Base-by-base conservation (phyloP, 345 rosid genomes). In the Durio zibethinus region DNA sequence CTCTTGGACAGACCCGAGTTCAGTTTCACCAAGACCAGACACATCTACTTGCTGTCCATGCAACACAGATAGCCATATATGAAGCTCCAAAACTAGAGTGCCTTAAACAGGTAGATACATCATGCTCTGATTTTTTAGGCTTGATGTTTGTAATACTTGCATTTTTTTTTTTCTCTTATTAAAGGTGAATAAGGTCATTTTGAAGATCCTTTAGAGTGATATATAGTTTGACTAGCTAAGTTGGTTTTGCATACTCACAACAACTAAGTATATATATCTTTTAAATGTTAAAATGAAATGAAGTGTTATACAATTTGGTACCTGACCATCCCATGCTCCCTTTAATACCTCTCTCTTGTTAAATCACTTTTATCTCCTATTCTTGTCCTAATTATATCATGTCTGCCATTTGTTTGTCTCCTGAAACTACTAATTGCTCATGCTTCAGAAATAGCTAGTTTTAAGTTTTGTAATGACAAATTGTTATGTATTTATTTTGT, bases 11-110 rank as follows among this genome's bases (percentile, higher is more conserved):
- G 66, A 85, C 88, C 45, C 81, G 86, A 9, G 84, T 81, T 64
- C 88, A 85, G 36, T 85, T 85, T 76, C 88, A 85, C 74, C 88
- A 79, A 72, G 86, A 85, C 59, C 86, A 77, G 70, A 81, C 36
- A 38, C 80, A 83, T 83, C 71, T 77, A 38, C 86, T 85, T 76
- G 88, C 69, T 27, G 80, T 81, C 33, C 88, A 83, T 74, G 84
- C 80, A 38, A 80, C 85, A 69, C 85, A 83, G 69, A 73, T 85
- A 73, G 84, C 84, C 56, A 80, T 85, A 61, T 83, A 78, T 31
- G 85, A 80, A 61, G 82, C 84, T 75, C 77, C 85, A 72, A 85
- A 85, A 48, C 66, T 85, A 64, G 85, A 85, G 73, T 80, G 45
- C 80, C 59, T 85, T 78, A 78, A 77, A 72, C 83, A 85, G 88